phyloP scores from a whole-genome alignment of 2,329 filamentous ascomycete species.

The Coniochaeta ligniaria region DNA sequence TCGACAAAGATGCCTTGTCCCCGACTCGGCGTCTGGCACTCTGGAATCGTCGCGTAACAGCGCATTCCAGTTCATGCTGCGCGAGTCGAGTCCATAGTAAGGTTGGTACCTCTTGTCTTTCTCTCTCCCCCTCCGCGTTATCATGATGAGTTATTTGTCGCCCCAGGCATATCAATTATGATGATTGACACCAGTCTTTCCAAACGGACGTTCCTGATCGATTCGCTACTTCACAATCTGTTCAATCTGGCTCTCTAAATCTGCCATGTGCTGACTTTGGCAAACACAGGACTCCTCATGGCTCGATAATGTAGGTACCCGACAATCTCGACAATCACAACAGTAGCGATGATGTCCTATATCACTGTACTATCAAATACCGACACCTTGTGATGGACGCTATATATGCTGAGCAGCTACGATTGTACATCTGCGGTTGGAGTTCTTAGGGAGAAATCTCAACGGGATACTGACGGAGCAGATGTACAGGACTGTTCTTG shows the following conservation, averaged over 20 bases:
- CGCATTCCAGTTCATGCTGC: background rate
- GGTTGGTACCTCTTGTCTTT: background rate
- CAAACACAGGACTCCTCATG: conserved; percentile 47
- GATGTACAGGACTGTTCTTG: background rate
- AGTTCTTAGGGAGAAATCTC: background rate
- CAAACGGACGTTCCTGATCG: conserved; percentile 36
- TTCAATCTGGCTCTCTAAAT: background rate
- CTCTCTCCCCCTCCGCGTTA: background rate
- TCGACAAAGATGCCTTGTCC: background rate
- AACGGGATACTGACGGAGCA: background rate
- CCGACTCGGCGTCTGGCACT: background rate
- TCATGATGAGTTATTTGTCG: conserved; percentile 48
- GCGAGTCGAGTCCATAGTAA: background rate
- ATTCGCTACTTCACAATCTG: background rate
- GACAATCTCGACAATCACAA: background rate
- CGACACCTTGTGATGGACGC: background rate
- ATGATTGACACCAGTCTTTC: conserved; percentile 43
- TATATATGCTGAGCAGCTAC: background rate
- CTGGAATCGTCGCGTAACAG: background rate
- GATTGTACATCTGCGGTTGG: background rate
- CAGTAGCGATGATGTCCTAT: background rate
- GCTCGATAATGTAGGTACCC: background rate
- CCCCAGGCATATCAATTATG: conserved; percentile 47
- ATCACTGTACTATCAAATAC: conserved; percentile 3
- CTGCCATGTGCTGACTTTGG: conserved; percentile 13